A percentile compares a stretch with the other conserved stretches of the same genome.
Conservation (phyloP, 2,329 filamentous ascomycete genomes). For the Scleromitrula shiraiana region DNA sequence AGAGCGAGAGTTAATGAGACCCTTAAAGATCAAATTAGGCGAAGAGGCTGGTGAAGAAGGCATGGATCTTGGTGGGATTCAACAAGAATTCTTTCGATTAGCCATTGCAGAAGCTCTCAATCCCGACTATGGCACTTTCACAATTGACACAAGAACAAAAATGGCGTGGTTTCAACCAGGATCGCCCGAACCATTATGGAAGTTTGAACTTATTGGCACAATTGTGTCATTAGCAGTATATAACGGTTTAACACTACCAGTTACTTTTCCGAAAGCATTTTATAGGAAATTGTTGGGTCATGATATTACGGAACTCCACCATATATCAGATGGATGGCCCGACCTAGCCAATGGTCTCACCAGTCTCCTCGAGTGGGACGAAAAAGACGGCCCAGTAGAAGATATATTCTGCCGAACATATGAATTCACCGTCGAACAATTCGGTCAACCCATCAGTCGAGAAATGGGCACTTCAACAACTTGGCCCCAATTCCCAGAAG, state of each 20-base stretch:
- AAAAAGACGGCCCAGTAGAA: constrained; percentile 64
- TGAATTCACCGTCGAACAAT: constrained; percentile 63
- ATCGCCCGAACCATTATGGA: constrained; percentile 76
- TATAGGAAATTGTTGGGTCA: constrained; percentile 72
- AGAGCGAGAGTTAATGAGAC: constrained; percentile 70
- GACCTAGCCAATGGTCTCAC: constrained; percentile 68
- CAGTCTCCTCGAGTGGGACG: constrained; percentile 67
- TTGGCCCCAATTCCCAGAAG: constrained; percentile 47
- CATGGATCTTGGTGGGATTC: constrained; percentile 87
- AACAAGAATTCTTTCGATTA: constrained; percentile 91
- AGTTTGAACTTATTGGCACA: constrained; percentile 81
- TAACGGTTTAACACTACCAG: constrained; percentile 83
- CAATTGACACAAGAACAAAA: constrained; percentile 63
- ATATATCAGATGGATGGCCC: constrained; percentile 84
- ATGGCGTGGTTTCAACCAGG: constrained; percentile 86
- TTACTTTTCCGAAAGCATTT: constrained; percentile 78
- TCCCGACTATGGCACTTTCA: constrained; percentile 72
- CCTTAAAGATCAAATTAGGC: constrained; percentile 81
- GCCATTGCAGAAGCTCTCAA: constrained; percentile 73
- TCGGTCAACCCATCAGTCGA: constrained; percentile 48
- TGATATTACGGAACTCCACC: constrained; percentile 60
- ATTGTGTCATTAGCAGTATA: constrained; percentile 86
- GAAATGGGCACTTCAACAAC: constrained; percentile 39
- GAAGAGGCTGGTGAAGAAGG: constrained; percentile 79
- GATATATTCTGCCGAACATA: constrained; percentile 81